These are phyloP conservation scores for Neodidymelliopsis sp. DNA, from an alignment of 2,329 filamentous ascomycete genomes.

Conservation along the genomic window DNA sequence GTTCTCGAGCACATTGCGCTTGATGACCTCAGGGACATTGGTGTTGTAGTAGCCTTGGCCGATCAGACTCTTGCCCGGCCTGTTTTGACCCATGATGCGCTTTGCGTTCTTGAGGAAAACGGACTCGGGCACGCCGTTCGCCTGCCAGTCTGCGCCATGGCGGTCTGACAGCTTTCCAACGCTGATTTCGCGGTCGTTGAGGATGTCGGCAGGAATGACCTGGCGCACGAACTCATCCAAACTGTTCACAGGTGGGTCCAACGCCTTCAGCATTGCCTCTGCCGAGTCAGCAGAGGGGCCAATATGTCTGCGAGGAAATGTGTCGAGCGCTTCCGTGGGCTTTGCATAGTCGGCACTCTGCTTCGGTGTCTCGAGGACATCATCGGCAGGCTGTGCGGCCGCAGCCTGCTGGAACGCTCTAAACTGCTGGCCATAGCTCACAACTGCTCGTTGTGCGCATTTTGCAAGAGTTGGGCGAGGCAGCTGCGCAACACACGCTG, in stretches of 20 bases:
- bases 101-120: conserved; percentile 63
- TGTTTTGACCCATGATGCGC: conserved; percentile 67
- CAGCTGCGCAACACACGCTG: conserved; percentile 28
- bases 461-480: conserved; percentile 30
- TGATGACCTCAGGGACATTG: conserved; percentile 87
- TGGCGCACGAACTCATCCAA: conserved; percentile 85
- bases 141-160: conserved; percentile 53
- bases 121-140: conserved; percentile 60
- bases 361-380: conserved; percentile 40
- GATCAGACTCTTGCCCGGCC: conserved; percentile 73
- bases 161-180: conserved; percentile 54
- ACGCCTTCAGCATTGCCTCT: conserved; percentile 77
- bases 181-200: conserved; percentile 69
- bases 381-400: conserved; percentile 30
- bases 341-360: conserved; percentile 25
- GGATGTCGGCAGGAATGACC: conserved; percentile 81
- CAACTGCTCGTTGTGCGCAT: conserved; percentile 25
- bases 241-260: conserved; percentile 75
- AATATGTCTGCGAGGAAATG: conserved; percentile 85
- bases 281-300: conserved; percentile 76
- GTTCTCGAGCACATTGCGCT: conserved; percentile 90
- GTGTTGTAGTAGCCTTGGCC: conserved; percentile 89
- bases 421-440: conserved; percentile 25
- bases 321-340: conserved; percentile 61
- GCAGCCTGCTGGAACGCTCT: conserved; percentile 36